Evolutionary conservation across 2,329 filamentous ascomycete genomes (phyloP).

Genomic region (Clonostachys sp.): DNA sequence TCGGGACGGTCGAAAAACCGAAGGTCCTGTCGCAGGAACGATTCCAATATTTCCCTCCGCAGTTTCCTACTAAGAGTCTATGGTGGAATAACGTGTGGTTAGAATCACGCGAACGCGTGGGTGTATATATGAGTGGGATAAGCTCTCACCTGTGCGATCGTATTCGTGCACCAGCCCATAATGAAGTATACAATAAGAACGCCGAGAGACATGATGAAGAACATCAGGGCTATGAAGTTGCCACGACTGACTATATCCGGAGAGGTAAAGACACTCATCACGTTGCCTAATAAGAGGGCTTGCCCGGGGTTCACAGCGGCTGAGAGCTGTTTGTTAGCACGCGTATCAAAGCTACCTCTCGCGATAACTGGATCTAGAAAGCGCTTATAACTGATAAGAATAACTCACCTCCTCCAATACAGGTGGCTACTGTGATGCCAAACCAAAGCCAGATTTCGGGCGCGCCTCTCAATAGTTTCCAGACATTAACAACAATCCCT

Average conservation of each 20-base stretch:
- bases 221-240: constrained; percentile 30
- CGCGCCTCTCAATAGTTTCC: constrained; percentile 4
- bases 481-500: constrained; percentile 4
- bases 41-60: constrained; percentile 13
- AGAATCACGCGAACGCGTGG: background rate
- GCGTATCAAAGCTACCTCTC: background rate
- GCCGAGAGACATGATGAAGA: constrained; percentile 15
- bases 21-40: constrained; percentile 32
- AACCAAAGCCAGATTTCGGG: constrained; percentile 7
- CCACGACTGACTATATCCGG: constrained; percentile 14
- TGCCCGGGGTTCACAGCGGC: constrained; percentile 22
- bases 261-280: constrained; percentile 18
- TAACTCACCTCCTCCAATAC: constrained; percentile 6
- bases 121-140: background rate
- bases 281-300: constrained; percentile 20
- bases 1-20: constrained; percentile 35
- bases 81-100: background rate
- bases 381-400: too few relatives aligned
- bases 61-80: constrained; percentile 10
- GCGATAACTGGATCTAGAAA: too few relatives aligned
- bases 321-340: background rate
- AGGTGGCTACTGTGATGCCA: background rate
- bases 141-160: constrained; percentile 8
- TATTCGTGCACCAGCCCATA: constrained; percentile 9
- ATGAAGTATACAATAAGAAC: constrained; percentile 11